Evolutionary conservation across 139 green algal species (phyloP), one percentile per base, ranked within the genome.

Genomic region (Zygnema cylindricum): DNA sequence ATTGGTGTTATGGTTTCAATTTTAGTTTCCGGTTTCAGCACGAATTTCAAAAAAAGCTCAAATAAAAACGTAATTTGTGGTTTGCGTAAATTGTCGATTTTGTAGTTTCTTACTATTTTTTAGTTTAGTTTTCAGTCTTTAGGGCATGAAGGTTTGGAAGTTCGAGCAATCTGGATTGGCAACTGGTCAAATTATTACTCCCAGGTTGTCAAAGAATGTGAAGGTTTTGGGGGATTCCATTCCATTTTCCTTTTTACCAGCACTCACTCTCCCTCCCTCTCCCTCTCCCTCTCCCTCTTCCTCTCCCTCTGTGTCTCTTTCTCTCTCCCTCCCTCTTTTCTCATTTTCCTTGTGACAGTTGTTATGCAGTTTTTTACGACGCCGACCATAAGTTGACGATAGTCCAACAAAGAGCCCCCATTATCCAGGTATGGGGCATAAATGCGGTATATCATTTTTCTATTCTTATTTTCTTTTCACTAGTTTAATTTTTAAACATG

Each of bases 351-450:
- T 41, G 71, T 79, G 71, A n/a, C 40, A 55, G 86, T 90, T 41
- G 7, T 76, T 3, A 32, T 16, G 82, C 79, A 91, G 33, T 92
- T 23, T 85, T 88, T 35, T 2, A 33, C 69, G 78, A 23, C 43
- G 21, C 21, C 11, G 76, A 30, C 36, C 36, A 63, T 1, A 16
- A 38, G 0, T 32, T 95, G 0, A 93, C 93, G 30, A 49, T 96
- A 22, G 85, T 96, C 43, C 95, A 97, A 90, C 95, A 97, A 88
- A 89, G 95, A 2, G 89, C 93, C 0, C 93, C 95, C 22, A 90
- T 85, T 36, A 23, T 22, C 32, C 92, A 0, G 85, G 92, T 1
- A 73, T 87, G 71, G 11, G 57, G 57, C n/a, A n/a, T n/a, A n/a
- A n/a, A n/a, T n/a, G n/a, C n/a, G n/a, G n/a, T n/a, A n/a, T n/a